Base-by-base conservation (phyloP, 257 asterid genomes). In the Nicotiana tabacum region DNA sequence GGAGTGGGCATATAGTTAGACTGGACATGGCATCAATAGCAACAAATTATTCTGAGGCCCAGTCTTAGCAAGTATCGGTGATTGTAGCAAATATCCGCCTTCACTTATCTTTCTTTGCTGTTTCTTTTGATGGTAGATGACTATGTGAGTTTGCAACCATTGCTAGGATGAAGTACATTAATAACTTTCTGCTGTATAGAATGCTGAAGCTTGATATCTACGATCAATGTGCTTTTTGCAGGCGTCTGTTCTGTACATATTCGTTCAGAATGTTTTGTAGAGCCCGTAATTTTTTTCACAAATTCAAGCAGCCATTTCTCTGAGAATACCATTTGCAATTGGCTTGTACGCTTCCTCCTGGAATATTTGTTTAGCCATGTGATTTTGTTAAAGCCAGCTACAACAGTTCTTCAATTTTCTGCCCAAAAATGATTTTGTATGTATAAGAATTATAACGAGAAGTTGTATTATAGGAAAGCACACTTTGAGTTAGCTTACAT, bases 231-330 rank as follows among this genome's bases (percentile, higher is more conserved):
- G 27, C 21, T 55, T 29, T 74, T 51, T 51, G 46, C 80, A 76
- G 80, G 64, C 43, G 29, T 76, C 30, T 76, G 64, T 76, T 51
- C 80, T 32, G 80, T 76, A 76, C 64, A 76, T 76, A 76, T 4
- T 76, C 30, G 64, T 76, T 51, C 80, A 76, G 80, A 76, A 29
- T 29, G 64, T 61, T 64, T 15, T 27, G 27, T 76, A 76, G 64
- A 76, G 17, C 80, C 80, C 46, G 0, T 15, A 13, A 16, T 7
- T 48, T 6, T 46, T 76, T 70, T 24, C 39, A 51, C 39, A 51
- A 76, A 76, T 24, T 51, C 80, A 76, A 76, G 64, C 80, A 27
- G 43, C 43, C 80, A 76, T 29, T 51, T 76, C 80, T 51, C 80
- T 61, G 43, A 51, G 80, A 76, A 76, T 61, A 51, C 29, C 46